A percentile compares a stretch with the other conserved stretches of the same genome.
phyloP scores from a whole-genome alignment of 192 early-diverging fungal genomes.

The Gorgonomyces haynaldii region DNA sequence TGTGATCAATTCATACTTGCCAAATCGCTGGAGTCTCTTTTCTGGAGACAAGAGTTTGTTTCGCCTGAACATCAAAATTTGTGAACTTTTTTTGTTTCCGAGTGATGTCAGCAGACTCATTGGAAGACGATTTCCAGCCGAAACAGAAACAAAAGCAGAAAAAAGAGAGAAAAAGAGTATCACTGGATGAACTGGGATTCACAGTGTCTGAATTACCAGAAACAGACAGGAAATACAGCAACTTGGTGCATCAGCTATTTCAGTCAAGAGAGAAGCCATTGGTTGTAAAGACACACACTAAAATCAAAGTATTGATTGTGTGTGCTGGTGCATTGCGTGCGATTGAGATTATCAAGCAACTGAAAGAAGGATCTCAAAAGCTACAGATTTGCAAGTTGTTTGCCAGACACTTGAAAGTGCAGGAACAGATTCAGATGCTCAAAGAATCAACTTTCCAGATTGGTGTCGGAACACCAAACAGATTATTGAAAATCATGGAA shows the following conservation, averaged over 20 bases:
- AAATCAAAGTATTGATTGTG: slow-evolving; percentile 34
- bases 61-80: too few relatives aligned
- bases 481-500: slow-evolving; percentile 47
- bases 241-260: too few relatives aligned
- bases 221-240: too few relatives aligned
- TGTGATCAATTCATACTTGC: slow-evolving; percentile 3
- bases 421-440: slow-evolving; percentile 52
- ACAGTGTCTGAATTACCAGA: too few relatives aligned
- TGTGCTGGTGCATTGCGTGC: slow-evolving; percentile 51
- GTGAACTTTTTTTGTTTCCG: too few relatives aligned
- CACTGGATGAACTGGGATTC: too few relatives aligned
- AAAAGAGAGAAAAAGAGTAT: too few relatives aligned
- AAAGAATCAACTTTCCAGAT: slow-evolving; percentile 38
- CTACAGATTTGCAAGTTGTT: slow-evolving; percentile 61
- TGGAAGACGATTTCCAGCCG: too few relatives aligned
- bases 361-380: slow-evolving; percentile 38
- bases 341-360: slow-evolving; percentile 40
- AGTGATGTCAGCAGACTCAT: too few relatives aligned
- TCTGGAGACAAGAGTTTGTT: too few relatives aligned
- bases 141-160: too few relatives aligned
- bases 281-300: slow-evolving; percentile 6
- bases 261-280: background rate
- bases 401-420: slow-evolving; percentile 63
- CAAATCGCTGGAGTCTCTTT: background rate
- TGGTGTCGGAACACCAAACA: slow-evolving; percentile 59